Percentiles rank a stretch among this genome's conserved stretches.
Evolutionary conservation across 2,329 filamentous ascomycete species (phyloP).

Genomic region (Scedosporium minutisporum): DNA sequence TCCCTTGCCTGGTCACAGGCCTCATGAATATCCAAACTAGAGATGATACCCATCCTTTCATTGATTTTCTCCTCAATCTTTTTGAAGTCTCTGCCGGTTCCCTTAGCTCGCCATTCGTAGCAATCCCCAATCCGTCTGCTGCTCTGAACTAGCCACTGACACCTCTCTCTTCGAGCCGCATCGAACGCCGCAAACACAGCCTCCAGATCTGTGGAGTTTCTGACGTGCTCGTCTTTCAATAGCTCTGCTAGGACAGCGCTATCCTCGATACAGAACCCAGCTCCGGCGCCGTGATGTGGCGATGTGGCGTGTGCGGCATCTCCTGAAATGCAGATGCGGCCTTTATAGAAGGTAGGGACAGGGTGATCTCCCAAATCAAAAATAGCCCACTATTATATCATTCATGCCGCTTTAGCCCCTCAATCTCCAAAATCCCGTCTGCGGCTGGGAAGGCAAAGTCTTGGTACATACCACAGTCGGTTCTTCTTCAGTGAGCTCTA

Average conservation of each 20-base stretch:
- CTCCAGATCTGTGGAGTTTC: constrained; percentile 22
- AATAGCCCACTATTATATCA: constrained; percentile 29
- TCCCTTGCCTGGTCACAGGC: background rate
- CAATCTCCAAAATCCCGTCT: too few species aligned
- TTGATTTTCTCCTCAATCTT: constrained; percentile 9
- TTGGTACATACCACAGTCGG: constrained; percentile 16
- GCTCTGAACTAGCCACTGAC: constrained; percentile 38
- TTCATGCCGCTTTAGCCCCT: too few species aligned
- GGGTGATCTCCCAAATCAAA: constrained; percentile 36
- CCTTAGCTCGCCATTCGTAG: constrained; percentile 10
- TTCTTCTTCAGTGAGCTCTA: constrained; percentile 19
- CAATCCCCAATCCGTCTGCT: constrained; percentile 8
- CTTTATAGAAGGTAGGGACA: constrained; percentile 29
- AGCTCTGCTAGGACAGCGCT: constrained; percentile 32
- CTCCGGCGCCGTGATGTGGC: constrained; percentile 50
- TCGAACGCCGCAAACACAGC: constrained; percentile 43
- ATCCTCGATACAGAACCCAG: constrained; percentile 49
- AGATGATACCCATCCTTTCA: constrained; percentile 5
- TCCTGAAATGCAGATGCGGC: constrained; percentile 40
- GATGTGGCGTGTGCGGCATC: constrained; percentile 56
- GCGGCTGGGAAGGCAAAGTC: background rate
- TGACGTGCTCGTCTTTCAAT: constrained; percentile 30
- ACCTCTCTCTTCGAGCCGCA: constrained; percentile 34
- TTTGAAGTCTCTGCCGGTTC: constrained; percentile 7
- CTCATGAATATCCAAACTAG: constrained; percentile 1